phyloP scores from a whole-genome alignment of 139 green algal genomes.

The Pleodorina starrii region DNA sequence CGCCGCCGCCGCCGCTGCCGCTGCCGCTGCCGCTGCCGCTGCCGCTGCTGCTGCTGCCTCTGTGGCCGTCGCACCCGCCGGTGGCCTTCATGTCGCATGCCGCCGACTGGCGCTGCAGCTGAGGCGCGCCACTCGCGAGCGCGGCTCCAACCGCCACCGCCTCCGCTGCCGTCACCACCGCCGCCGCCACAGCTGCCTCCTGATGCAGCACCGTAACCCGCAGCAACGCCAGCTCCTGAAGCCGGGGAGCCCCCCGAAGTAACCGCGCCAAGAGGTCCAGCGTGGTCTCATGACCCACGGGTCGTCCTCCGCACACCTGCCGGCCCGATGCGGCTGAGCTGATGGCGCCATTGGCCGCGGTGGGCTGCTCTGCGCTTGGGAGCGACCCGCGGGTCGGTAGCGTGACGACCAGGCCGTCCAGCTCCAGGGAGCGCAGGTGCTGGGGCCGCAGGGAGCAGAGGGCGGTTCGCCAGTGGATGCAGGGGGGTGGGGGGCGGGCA shows the following conservation, averaged over 20 bases:
- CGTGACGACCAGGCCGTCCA: slow-evolving; percentile 8
- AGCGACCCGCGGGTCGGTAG: background rate
- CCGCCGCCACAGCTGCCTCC: background rate
- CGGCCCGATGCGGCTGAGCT: no score
- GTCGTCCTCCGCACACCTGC: no score
- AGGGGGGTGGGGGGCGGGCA: background rate
- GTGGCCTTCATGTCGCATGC: no score
- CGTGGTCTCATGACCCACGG: no score
- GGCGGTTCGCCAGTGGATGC: background rate
- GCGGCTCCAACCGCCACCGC: no score
- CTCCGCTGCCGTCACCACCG: background rate
- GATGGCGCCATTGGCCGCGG: background rate
- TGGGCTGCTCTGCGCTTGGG: background rate
- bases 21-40: background rate
- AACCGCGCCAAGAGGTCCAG: background rate
- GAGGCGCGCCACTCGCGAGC: no score
- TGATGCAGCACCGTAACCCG: background rate
- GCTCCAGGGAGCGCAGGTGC: slow-evolving; percentile 19
- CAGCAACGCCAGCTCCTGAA: slow-evolving; percentile 26
- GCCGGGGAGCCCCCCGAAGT: background rate
- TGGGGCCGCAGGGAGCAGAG: background rate
- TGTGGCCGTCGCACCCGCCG: no score
- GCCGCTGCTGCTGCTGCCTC: background rate
- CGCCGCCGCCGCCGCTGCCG: background rate
- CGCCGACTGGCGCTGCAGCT: no score